phyloP scores from a whole-genome alignment of 768 basidiomycete genomes.

The Mycena metata region DNA sequence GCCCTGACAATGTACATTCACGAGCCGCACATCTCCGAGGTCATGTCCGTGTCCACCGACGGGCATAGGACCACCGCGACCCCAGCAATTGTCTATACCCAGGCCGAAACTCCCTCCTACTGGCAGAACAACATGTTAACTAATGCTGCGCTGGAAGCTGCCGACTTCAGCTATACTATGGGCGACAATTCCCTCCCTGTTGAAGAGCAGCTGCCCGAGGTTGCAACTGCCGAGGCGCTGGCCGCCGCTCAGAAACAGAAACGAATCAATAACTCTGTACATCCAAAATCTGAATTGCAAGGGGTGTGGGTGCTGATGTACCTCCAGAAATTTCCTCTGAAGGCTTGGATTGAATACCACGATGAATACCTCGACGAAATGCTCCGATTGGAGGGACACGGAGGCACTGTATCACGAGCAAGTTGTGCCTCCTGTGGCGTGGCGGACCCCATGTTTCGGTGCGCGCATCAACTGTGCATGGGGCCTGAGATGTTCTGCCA shows the following conservation, averaged over 20 bases:
- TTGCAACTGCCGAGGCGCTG: background rate
- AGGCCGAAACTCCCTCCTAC: background rate
- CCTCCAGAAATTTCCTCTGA: background rate
- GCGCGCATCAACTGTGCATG: background rate
- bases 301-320: background rate
- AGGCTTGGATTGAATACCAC: background rate
- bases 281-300: background rate
- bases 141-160: background rate
- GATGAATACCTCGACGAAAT: slow-evolving; percentile 16
- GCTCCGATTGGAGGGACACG: slow-evolving; percentile 2
- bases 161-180: slow-evolving; percentile 9
- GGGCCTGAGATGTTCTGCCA: no score
- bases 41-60: no score
- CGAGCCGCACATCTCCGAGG: no score
- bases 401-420: background rate
- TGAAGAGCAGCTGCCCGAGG: background rate
- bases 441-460: background rate
- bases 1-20: no score
- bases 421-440: background rate
- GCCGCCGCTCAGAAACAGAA: background rate
- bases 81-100: no score
- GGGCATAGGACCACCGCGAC: no score
- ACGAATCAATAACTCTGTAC: background rate
- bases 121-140: background rate
- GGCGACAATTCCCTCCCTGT: background rate